These are phyloP conservation scores for Margaritispora aquatica DNA, from an alignment of 495 filamentous ascomycete species.

Conservation along the genomic window DNA sequence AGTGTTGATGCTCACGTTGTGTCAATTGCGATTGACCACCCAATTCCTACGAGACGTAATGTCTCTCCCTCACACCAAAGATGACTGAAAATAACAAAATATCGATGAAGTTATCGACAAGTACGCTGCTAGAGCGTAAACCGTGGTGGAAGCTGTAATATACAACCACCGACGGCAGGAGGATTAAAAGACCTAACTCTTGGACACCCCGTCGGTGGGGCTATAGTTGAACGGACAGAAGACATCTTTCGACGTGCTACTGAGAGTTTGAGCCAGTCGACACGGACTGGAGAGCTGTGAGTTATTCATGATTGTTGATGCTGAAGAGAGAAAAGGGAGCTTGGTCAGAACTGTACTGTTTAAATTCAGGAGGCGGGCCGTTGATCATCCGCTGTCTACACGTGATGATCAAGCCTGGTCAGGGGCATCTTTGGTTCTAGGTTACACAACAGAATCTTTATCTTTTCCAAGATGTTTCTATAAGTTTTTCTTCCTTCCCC, in stretches of 20 bases:
- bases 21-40: slow-evolving; percentile 21
- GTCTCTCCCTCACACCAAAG: slow-evolving; percentile 9
- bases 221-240: slow-evolving; percentile 43
- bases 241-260: slow-evolving; percentile 32
- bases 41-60: slow-evolving; percentile 2
- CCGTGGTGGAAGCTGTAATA: slow-evolving; percentile 24
- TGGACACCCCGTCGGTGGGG: slow-evolving; percentile 69
- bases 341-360: slow-evolving; percentile 6
- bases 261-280: slow-evolving; percentile 26
- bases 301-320: slow-evolving; percentile 21
- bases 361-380: neutral
- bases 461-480: too few species aligned
- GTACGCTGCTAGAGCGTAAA: slow-evolving; percentile 21
- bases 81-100: slow-evolving; percentile 14
- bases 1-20: slow-evolving; percentile 8
- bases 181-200: slow-evolving; percentile 41
- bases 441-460: too few species aligned
- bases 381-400: neutral
- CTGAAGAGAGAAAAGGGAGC: slow-evolving; percentile 15
- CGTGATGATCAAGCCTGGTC: neutral
- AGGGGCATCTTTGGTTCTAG: too few species aligned
- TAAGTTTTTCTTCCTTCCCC: too few species aligned
- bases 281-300: slow-evolving; percentile 28
- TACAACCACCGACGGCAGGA: slow-evolving; percentile 31
- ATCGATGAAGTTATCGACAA: slow-evolving; percentile 16